phyloP scores from a whole-genome alignment of 768 basidiomycete genomes.

The Trametes punicea region DNA sequence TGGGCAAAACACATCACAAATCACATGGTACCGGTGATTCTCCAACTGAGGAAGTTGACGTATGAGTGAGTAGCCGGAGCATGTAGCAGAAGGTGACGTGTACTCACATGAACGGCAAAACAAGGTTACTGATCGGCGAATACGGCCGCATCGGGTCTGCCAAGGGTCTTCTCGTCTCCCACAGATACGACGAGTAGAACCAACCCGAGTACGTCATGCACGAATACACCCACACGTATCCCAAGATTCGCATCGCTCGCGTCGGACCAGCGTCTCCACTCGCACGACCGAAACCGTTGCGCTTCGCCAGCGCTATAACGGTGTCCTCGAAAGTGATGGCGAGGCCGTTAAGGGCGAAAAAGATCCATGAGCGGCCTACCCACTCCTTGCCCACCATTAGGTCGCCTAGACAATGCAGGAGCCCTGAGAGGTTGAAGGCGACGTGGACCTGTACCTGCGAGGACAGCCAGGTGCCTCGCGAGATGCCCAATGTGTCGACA shows the following conservation, averaged over 20 bases:
- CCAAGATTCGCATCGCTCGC: not conserved
- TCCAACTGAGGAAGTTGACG: too few species aligned
- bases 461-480: conserved; percentile 16
- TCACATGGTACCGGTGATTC: too few species aligned
- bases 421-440: conserved; percentile 20
- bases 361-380: conserved; percentile 15
- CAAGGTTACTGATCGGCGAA: not conserved
- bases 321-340: conserved; percentile 21
- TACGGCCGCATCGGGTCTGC: not conserved
- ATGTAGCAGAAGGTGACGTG: too few species aligned
- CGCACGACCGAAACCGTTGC: not conserved
- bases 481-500: conserved; percentile 7
- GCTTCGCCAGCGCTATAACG: conserved; percentile 1
- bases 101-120: not conserved
- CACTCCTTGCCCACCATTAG: conserved; percentile 10
- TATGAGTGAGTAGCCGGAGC: not conserved
- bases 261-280: not conserved
- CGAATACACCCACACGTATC: conserved; percentile 18
- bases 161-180: not conserved
- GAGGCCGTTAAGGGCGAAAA: conserved; percentile 19
- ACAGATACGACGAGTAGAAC: not conserved
- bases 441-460: conserved; percentile 22
- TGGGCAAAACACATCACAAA: too few species aligned
- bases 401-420: conserved; percentile 20
- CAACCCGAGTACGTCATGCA: conserved; percentile 11